Evolutionary conservation across 306 rosid genomes (phyloP).

Genomic region (Vachellia pachyceras): DNA sequence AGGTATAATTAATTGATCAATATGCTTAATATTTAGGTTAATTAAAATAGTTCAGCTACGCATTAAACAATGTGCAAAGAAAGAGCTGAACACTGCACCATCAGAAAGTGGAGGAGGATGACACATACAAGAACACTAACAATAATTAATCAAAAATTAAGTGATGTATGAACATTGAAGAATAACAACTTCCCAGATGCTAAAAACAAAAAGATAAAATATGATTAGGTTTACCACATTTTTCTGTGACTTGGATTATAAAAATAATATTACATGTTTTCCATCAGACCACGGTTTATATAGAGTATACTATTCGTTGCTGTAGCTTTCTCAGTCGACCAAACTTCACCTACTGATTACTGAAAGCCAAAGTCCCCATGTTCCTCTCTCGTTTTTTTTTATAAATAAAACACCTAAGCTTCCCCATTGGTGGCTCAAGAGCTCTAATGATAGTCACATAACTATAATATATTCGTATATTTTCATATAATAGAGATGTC

Average conservation of each 20-base stretch:
- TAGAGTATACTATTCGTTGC: conserved; percentile 44
- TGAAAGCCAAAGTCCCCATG: conserved; percentile 4
- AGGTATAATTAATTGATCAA: neutral
- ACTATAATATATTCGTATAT: neutral
- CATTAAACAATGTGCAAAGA: neutral
- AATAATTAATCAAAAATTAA: neutral
- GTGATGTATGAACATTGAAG: conserved; percentile 37
- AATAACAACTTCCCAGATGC: conserved; percentile 26
- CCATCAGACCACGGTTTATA: conserved; percentile 48
- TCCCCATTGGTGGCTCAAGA: conserved; percentile 25
- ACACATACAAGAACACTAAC: neutral
- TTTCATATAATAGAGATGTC: conserved; percentile 36
- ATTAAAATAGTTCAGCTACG: neutral
- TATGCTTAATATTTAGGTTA: neutral
- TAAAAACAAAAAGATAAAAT: conserved; percentile 44
- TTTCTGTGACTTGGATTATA: conserved; percentile 5
- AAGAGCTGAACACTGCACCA: neutral
- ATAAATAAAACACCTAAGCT: neutral
- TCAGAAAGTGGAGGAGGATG: neutral
- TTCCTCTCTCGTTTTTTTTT: neutral
- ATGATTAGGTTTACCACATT: conserved; percentile 29
- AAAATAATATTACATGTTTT: neutral
- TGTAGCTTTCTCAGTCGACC: conserved; percentile 58
- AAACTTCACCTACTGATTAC: conserved; percentile 36
- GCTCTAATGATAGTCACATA: conserved; percentile 27